Evolutionary conservation across 441 rosid species (phyloP).

Genomic region (Aleurites moluccanus): DNA sequence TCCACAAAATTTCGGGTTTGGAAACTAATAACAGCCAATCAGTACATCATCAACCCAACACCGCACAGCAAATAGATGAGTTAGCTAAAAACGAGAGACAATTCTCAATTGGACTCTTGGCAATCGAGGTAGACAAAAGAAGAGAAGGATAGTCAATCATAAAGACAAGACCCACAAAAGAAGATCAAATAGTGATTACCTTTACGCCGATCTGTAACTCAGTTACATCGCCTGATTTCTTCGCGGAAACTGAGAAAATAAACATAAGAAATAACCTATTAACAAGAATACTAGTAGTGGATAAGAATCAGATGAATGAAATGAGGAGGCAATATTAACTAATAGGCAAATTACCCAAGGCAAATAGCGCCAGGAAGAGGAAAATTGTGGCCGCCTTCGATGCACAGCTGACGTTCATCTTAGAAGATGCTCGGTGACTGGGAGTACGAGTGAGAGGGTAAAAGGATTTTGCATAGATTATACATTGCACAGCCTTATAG

Average conservation of each 20-base stretch:
- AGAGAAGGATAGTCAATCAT: background rate
- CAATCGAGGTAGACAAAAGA: background rate
- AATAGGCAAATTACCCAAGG: conserved; percentile 10
- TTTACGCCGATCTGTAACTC: conserved; percentile 91
- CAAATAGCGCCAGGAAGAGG: conserved; percentile 15
- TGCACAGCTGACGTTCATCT: conserved; percentile 19
- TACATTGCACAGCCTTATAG: too few species aligned
- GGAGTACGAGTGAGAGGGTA: background rate
- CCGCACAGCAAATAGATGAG: too few species aligned
- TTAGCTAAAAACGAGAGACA: too few species aligned
- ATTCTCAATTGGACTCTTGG: background rate
- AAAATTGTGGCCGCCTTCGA: conserved; percentile 25
- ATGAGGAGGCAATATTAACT: background rate
- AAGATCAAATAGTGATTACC: conserved; percentile 37
- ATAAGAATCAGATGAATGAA: conserved; percentile 16
- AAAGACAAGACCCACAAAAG: background rate
- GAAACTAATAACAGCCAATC: background rate
- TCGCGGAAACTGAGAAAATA: conserved; percentile 52
- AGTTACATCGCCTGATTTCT: conserved; percentile 75
- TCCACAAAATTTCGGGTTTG: background rate
- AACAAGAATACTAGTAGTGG: background rate
- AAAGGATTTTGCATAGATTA: background rate
- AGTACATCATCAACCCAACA: background rate
- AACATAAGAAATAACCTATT: background rate
- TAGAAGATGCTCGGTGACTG: background rate